Conservation (phyloP, 2,329 filamentous ascomycete species). For the Pseudocercospora musae region DNA sequence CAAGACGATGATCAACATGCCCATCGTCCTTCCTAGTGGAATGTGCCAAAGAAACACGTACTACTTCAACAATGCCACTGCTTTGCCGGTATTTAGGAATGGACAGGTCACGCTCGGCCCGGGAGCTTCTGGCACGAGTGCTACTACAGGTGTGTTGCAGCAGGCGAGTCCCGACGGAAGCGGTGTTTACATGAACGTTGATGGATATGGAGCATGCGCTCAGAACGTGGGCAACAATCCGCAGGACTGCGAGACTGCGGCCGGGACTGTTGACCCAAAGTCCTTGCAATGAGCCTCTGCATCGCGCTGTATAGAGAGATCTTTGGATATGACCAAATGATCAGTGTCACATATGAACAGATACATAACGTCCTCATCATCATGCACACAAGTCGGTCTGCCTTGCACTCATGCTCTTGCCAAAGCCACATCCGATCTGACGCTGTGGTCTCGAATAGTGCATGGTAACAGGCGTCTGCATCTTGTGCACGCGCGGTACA, state of each 20-base stretch:
- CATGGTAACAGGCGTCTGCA: too few relatives aligned
- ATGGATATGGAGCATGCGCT: constrained; percentile 25
- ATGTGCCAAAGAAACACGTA: constrained; percentile 26
- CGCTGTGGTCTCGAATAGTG: too few relatives aligned
- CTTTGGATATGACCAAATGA: not conserved
- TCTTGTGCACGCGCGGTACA: too few relatives aligned
- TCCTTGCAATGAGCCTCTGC: constrained; percentile 9
- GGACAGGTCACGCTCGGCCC: constrained; percentile 27
- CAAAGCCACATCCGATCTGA: not conserved
- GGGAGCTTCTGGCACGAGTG: constrained; percentile 18
- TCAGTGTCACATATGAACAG: not conserved
- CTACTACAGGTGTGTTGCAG: constrained; percentile 15
- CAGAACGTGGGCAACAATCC: constrained; percentile 26
- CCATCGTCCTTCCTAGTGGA: constrained; percentile 14
- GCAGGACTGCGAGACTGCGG: constrained; percentile 24
- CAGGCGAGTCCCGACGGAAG: constrained; percentile 22
- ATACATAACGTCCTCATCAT: not conserved
- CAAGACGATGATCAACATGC: constrained; percentile 25
- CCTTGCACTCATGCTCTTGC: not conserved
- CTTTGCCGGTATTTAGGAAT: constrained; percentile 14
- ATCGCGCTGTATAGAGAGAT: not conserved
- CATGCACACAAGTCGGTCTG: not conserved
- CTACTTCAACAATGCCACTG: constrained; percentile 27
- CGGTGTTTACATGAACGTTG: constrained; percentile 20
- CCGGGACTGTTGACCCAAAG: constrained; percentile 18